Percentiles rank a stretch among this genome's conserved stretches.
These are phyloP conservation scores for Moniliella sp. DNA, from an alignment of 1,284 basidiomycete genomes.

Conservation along the genomic window DNA sequence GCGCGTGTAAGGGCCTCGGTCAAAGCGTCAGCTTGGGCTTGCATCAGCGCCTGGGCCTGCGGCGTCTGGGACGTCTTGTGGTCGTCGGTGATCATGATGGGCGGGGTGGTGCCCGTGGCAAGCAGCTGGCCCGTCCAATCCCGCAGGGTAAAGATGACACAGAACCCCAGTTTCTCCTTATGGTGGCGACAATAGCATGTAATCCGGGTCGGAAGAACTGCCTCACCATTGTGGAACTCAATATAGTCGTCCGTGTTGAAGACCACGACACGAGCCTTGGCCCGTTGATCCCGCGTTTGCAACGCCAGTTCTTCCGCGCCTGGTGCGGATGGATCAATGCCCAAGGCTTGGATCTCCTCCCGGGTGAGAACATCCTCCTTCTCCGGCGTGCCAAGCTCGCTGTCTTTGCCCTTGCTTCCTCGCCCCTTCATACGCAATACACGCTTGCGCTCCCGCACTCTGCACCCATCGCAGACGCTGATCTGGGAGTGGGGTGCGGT, in stretches of 20 bases:
- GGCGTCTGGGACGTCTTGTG: slow-evolving; percentile 59
- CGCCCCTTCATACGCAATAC: slow-evolving; percentile 24
- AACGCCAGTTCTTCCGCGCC: slow-evolving; percentile 15
- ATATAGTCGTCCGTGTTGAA: slow-evolving; percentile 86
- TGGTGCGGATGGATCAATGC: slow-evolving; percentile 15
- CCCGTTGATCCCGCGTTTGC: slow-evolving; percentile 22
- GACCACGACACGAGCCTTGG: slow-evolving; percentile 27
- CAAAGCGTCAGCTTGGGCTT: too few relatives aligned
- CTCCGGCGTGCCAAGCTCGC: background rate
- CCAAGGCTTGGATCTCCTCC: slow-evolving; percentile 23
- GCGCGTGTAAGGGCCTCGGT: too few relatives aligned
- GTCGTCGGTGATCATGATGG: slow-evolving; percentile 90
- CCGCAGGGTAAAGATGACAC: slow-evolving; percentile 69
- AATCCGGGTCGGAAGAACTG: slow-evolving; percentile 76
- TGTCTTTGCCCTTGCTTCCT: slow-evolving; percentile 3
- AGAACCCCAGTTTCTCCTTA: slow-evolving; percentile 82
- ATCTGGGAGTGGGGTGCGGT: slow-evolving; percentile 51
- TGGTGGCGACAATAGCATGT: slow-evolving; percentile 98
- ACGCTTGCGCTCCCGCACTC: slow-evolving; percentile 42
- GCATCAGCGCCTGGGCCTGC: too few relatives aligned
- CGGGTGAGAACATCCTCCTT: slow-evolving; percentile 10
- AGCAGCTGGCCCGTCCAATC: slow-evolving; percentile 60
- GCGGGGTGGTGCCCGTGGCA: slow-evolving; percentile 60
- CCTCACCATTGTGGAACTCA: slow-evolving; percentile 71
- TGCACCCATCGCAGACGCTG: slow-evolving; percentile 46